Evolutionary conservation across 352 stramenopile genomes (phyloP).

Genomic region (Globisporangium cylindrosporum): DNA sequence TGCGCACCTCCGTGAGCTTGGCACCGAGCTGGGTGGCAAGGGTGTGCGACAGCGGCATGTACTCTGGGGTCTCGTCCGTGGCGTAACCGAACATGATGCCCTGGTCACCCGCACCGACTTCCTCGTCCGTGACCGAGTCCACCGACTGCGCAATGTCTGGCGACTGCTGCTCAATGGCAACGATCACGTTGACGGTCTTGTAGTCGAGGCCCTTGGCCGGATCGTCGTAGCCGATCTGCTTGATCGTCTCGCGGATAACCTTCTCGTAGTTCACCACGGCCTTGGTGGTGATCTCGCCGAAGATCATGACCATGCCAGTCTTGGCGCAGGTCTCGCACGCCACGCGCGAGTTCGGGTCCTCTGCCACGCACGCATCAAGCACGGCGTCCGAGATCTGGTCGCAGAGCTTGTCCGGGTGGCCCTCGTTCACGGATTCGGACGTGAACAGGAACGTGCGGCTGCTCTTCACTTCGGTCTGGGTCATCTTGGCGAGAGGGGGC

Average conservation of each 20-base stretch:
- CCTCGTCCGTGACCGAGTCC: constrained; percentile 95
- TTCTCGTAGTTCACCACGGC: constrained; percentile 99
- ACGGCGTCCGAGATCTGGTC: constrained; percentile 99
- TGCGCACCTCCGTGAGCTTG: constrained; percentile 97
- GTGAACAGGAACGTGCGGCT: constrained; percentile 94
- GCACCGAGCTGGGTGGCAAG: constrained; percentile 96
- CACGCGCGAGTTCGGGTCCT: constrained; percentile 98
- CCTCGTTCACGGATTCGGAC: constrained; percentile 99
- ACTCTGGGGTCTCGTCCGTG: constrained; percentile 95
- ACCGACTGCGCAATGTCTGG: constrained; percentile 99
- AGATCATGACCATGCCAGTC: constrained; percentile 99
- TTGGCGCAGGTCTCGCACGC: constrained; percentile 99
- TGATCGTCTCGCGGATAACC: constrained; percentile 98
- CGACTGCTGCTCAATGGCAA: constrained; percentile 99
- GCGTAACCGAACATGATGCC: constrained; percentile 94
- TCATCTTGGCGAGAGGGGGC: constrained; percentile 39
- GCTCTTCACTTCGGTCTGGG: constrained; percentile 43
- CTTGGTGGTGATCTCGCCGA: constrained; percentile 99
- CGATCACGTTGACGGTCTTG: constrained; percentile 99
- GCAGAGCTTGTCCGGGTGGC: constrained; percentile 98
- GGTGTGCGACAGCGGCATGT: constrained; percentile 98
- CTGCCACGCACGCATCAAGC: constrained; percentile 96
- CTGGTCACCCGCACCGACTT: constrained; percentile 98
- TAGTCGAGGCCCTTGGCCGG: constrained; percentile 99
- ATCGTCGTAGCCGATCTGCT: constrained; percentile 99